phyloP scores from a whole-genome alignment of 1,284 basidiomycete genomes.

The Ceratobasidium sp. region DNA sequence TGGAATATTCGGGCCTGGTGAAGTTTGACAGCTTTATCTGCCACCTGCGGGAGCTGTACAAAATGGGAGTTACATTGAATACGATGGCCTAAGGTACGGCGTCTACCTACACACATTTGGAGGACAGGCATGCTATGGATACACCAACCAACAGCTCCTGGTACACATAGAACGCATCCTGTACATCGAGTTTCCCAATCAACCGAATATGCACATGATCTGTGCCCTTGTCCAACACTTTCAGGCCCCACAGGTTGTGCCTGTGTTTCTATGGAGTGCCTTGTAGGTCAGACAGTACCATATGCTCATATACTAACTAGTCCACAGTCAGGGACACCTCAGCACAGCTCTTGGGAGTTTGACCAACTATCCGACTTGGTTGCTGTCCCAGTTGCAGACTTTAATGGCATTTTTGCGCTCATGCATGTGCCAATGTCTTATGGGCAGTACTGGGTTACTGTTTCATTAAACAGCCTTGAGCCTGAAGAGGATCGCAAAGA shows the following conservation, averaged over 20 bases:
- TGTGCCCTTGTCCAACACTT: constrained; percentile 2
- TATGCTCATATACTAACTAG: neutral
- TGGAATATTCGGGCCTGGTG: constrained; percentile 8
- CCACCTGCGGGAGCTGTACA: neutral
- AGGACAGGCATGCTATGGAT: neutral
- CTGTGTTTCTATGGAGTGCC: neutral
- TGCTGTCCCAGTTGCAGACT: neutral
- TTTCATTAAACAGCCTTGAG: constrained; percentile 10
- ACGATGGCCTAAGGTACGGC: constrained; percentile 1
- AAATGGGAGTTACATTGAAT: constrained; percentile 17
- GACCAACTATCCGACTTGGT: neutral
- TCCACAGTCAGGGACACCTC: neutral
- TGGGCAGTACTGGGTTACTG: constrained; percentile 18
- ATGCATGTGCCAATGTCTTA: constrained; percentile 1
- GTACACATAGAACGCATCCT: constrained; percentile 15
- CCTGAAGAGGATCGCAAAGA: neutral
- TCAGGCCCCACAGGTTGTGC: neutral
- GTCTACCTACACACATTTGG: neutral
- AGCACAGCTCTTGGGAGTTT: neutral
- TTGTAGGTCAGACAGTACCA: constrained; percentile 21
- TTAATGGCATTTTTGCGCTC: constrained; percentile 12
- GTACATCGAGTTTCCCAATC: neutral
- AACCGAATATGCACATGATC: neutral
- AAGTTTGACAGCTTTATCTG: neutral
- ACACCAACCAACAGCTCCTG: neutral